Base-by-base conservation (phyloP, 257 asterid species). In the Leonotis leonurus region DNA sequence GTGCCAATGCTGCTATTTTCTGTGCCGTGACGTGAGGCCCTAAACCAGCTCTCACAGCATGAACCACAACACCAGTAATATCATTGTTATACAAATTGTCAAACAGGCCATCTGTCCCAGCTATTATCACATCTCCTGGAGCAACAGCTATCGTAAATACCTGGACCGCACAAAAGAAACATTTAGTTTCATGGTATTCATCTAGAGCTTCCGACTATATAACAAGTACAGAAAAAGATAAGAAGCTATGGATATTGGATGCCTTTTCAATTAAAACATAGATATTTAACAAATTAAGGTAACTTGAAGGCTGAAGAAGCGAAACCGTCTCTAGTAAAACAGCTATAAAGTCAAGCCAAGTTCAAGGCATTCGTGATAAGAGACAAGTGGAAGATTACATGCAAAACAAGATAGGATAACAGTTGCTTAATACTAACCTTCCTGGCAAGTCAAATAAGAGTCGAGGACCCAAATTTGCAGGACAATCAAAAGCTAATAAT, bases 101-200 rank as follows among this genome's bases (percentile, higher is more conserved):
- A 20, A 93, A 93, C n/a, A 93, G 91, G 39, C 96, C 99, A 75
- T 93, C 99, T 8, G 97, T 89, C 59, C 99, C 96, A 16, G 99
- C 94, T 62, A 93, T 78, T 73, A 89, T 85, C 17, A 89, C 96
- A 74, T 89, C 99, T 62, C 97, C 97, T 1, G 92, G 90, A 68
- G 94, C 99, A 66, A 93, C 95, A 16, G 90, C 76, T 21, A 93
- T 76, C 10, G 85, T 84, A 63, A 87, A 87, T 52, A 83, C 92
- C 99, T 93, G 84, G 72, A 77, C 62, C 80, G 68, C 64, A 56
- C 35, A 67, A 46, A 13, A 45, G 5, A 52, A 5, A 30, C 62
- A 27, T 41, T 60, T 33, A 48, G 54, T 60, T 50, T 56, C 55
- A 10, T 68, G 33, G 24, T 5, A n/a, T 46, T 54, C 12, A 48